phyloP scores from a whole-genome alignment of 2,329 filamentous ascomycete species.

The Alternaria tenuissima region DNA sequence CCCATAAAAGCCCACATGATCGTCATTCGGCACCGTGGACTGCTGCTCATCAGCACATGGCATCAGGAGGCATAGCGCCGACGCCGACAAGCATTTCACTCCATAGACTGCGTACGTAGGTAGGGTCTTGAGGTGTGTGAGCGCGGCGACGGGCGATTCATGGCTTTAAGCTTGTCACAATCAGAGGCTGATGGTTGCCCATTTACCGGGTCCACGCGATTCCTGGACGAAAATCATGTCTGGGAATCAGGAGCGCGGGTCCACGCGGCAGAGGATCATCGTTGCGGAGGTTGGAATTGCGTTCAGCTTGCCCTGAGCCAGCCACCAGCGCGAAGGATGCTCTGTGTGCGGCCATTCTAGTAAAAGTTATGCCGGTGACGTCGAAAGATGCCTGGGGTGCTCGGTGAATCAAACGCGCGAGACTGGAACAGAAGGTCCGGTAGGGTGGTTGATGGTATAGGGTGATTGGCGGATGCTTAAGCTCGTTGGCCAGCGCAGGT shows the following conservation, averaged over 20 bases:
- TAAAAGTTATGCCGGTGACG: slow-evolving; percentile 6
- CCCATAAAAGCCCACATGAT: slow-evolving; percentile 8
- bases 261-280: slow-evolving; percentile 22
- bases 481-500: slow-evolving; percentile 30
- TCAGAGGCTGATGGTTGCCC: slow-evolving; percentile 35
- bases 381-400: slow-evolving; percentile 13
- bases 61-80: slow-evolving; percentile 2
- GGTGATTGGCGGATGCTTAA: slow-evolving; percentile 23
- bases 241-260: slow-evolving; percentile 23
- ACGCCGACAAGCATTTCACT: slow-evolving; percentile 8
- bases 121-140: slow-evolving; percentile 6
- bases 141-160: slow-evolving; percentile 29
- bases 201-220: slow-evolving; percentile 39
- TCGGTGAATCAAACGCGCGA: slow-evolving; percentile 9
- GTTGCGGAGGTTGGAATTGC: slow-evolving; percentile 8
- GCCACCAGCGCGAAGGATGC: slow-evolving; percentile 30
- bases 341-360: slow-evolving; percentile 11
- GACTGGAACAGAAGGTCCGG: slow-evolving; percentile 27
- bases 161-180: slow-evolving; percentile 41
- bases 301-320: slow-evolving; percentile 29
- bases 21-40: neutral
- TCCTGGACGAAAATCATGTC: slow-evolving; percentile 43
- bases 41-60: slow-evolving; percentile 1
- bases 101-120: neutral
- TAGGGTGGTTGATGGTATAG: slow-evolving; percentile 34